Conservation (phyloP, 805 yeast species). For the Isabelozyma pseudorhagii region DNA sequence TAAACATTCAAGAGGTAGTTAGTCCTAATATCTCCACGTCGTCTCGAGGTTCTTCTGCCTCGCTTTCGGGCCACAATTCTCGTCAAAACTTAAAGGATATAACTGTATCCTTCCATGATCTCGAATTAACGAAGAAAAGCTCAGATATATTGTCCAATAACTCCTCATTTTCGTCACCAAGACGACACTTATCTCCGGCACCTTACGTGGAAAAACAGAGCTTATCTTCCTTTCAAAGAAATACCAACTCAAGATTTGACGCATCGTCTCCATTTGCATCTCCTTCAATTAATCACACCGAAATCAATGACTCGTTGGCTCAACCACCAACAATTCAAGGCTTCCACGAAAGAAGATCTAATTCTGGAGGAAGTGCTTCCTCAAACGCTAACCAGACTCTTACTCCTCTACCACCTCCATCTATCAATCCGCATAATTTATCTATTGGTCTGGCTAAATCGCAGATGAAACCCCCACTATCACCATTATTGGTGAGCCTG, state of each 20-base stretch:
- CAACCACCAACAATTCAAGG: not conserved
- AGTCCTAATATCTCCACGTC: not conserved
- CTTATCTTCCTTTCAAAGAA: constrained; percentile 60
- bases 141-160: constrained; percentile 15
- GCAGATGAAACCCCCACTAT: constrained; percentile 58
- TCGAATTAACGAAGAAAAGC: constrained; percentile 21
- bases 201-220: constrained; percentile 47
- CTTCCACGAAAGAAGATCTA: constrained; percentile 13
- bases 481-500: constrained; percentile 74
- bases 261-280: constrained; percentile 51
- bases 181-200: constrained; percentile 56
- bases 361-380: constrained; percentile 14
- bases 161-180: constrained; percentile 46
- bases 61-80: constrained; percentile 4
- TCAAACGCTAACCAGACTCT: constrained; percentile 1
- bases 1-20: not conserved
- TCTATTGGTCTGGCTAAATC: constrained; percentile 5
- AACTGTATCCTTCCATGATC: constrained; percentile 21
- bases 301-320: constrained; percentile 6
- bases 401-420: not conserved
- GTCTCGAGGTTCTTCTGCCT: constrained; percentile 4
- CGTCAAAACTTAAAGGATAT: constrained; percentile 18
- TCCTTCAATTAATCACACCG: constrained; percentile 41
- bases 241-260: constrained; percentile 22
- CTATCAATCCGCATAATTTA: not conserved